A percentile compares a stretch with the other conserved stretches of the same genome.
Conservation (phyloP, 129 eudicot genomes). For the Arctium lappa region DNA sequence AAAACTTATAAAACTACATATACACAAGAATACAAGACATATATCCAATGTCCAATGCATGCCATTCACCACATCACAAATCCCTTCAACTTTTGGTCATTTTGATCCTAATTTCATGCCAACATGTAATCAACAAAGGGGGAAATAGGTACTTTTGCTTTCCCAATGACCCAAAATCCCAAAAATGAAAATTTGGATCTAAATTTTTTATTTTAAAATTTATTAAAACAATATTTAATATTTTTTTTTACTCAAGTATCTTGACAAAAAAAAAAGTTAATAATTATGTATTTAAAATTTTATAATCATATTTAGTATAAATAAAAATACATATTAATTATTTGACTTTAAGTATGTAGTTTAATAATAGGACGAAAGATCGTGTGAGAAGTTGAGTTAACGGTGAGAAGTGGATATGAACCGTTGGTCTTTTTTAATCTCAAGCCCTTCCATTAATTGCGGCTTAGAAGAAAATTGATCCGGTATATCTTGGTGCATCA, state of each 20-base stretch:
- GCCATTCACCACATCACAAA: conserved; percentile 15
- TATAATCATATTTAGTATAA: not conserved
- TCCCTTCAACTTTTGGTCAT: conserved; percentile 19
- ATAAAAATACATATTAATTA: not conserved
- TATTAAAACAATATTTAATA: not conserved
- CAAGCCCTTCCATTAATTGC: too few relatives aligned
- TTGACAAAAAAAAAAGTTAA: too few relatives aligned
- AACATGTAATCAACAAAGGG: conserved; percentile 25
- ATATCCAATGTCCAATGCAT: conserved; percentile 16
- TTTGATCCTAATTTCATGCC: conserved; percentile 39
- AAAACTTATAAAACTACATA: not conserved
- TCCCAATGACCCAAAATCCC: conserved; percentile 25
- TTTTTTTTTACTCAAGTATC: not conserved
- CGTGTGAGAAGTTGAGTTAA: too few relatives aligned
- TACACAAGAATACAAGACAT: not conserved
- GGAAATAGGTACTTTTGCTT: conserved; percentile 7
- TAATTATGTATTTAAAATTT: not conserved
- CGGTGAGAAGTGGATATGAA: too few relatives aligned
- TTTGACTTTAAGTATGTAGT: not conserved
- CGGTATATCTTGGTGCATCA: too few relatives aligned
- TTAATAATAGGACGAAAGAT: not conserved
- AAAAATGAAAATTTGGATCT: not conserved
- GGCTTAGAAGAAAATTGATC: too few relatives aligned
- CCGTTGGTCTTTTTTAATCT: too few relatives aligned
- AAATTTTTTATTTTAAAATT: not conserved